Evolutionary conservation across 495 filamentous ascomycete species (phyloP), one percentile per base, ranked within the genome.

Genomic region (Cairneyella variabilis): DNA sequence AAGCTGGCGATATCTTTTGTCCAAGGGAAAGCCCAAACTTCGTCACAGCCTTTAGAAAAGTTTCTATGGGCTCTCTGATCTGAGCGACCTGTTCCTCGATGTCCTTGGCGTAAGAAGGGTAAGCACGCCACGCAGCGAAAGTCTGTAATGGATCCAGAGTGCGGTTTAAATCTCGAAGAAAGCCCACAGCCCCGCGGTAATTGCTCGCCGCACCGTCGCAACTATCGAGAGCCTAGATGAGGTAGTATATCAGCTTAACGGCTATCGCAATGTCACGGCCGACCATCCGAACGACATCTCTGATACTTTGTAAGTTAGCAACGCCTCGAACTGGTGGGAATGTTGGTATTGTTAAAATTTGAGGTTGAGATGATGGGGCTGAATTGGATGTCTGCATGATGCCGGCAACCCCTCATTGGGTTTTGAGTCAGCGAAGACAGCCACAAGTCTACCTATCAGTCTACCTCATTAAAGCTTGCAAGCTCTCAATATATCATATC

Each of bases 261-360:
- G 41, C 51, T 0, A 17, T 22, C 7, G 41, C 40, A 17, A 54
- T 54, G 18, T 54, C 51, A 30, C 51, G 1, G 51, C 51, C 0
- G 51, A 47, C 51, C 51, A 54, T 17, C 51, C 51, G 22, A 54
- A 54, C 9, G 51, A 54, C 51, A 54, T 54, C 12, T 4, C 43
- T 21, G 3, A 7, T 1, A 7, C 36, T 2, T 38, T n/a, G 14
- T n/a, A n/a, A n/a, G n/a, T n/a, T n/a, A n/a, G n/a, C n/a, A n/a
- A n/a, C n/a, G n/a, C n/a, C n/a, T n/a, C n/a, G n/a, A n/a, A n/a
- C n/a, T n/a, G n/a, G n/a, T n/a, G n/a, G n/a, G n/a, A n/a, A n/a
- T n/a, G n/a, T n/a, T n/a, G n/a, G n/a, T n/a, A n/a, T n/a, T n/a
- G n/a, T n/a, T n/a, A n/a, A n/a, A n/a, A n/a, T n/a, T n/a, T n/a